These are phyloP conservation scores for Chiua virens DNA, from an alignment of 768 basidiomycete species.

Conservation along the genomic window DNA sequence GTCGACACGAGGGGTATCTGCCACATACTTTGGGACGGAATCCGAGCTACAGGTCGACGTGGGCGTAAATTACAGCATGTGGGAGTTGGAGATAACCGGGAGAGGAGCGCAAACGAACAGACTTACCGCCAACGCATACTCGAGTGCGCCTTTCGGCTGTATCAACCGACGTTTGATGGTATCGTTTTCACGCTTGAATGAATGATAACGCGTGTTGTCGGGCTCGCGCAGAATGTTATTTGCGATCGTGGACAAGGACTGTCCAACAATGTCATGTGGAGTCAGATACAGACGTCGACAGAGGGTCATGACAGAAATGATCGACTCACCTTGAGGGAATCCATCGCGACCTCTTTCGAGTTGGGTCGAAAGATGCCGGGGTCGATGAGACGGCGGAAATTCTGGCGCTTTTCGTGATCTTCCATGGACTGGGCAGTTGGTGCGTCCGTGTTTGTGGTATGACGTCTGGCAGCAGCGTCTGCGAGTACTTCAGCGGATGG, in stretches of 20 bases:
- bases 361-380: slow-evolving; percentile 78
- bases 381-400: slow-evolving; percentile 74
- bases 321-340: slow-evolving; percentile 58
- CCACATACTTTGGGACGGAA: slow-evolving; percentile 63
- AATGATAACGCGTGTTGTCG: slow-evolving; percentile 66
- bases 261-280: background rate
- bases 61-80: too few species aligned
- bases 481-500: slow-evolving; percentile 26
- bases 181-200: slow-evolving; percentile 75
- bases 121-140: slow-evolving; percentile 78
- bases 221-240: slow-evolving; percentile 76
- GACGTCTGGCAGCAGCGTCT: slow-evolving; percentile 29
- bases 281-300: background rate
- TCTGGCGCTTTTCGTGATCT: slow-evolving; percentile 67
- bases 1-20: too few species aligned
- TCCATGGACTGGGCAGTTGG: slow-evolving; percentile 23
- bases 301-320: too few species aligned
- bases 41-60: slow-evolving; percentile 51
- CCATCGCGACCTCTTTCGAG: slow-evolving; percentile 54
- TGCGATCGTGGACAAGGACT: slow-evolving; percentile 64
- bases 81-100: too few species aligned
- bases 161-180: slow-evolving; percentile 66
- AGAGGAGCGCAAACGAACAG: background rate
- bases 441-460: background rate
- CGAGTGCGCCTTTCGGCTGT: slow-evolving; percentile 68